Base-by-base conservation (phyloP, 208 protist genomes). In the Kentomonas sorsogonicus region DNA sequence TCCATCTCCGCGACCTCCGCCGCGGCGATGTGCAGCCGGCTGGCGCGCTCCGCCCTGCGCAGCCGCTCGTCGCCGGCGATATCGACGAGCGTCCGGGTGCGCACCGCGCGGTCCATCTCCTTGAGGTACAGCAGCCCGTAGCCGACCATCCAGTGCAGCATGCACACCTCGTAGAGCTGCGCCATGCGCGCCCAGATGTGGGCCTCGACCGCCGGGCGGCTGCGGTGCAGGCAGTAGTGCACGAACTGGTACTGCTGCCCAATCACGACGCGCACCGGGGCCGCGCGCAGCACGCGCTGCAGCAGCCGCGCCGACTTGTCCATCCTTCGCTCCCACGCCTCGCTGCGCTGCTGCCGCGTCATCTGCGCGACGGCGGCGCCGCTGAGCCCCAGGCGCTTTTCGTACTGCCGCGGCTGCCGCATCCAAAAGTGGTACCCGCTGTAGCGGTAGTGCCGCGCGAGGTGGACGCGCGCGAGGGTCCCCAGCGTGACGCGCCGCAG, bases 391-490 rank as follows among this genome's bases (percentile, higher is more conserved):
- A 63, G 47, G 40, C 61, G 48, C 26, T 52, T 38, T 18, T 63
- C 45, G 13, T 66, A 63, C 22, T 65, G 46, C 10, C 11, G 29
- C 13, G 66, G 75, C 63, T 73, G 64, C 22, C 75, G 69, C 58
- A 82, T 52, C 75, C 70, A 81, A 44, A 69, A 75, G 63, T 77
- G 66, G n/a, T 70, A 68, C 15, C 48, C 69, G 45, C 66, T 74
- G 59, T 70, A 82, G 45, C 69, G 62, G 58, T 82, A 82, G 27
- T 63, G 75, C 11, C 63, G 63, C 1, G 75, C 75, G 0, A 82
- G 60, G 57, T 62, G 70, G 13, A 77, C 61, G 43, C 75, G 65
- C 5, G 65, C 67, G 27, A 77, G 38, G 31, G 70, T 63, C 1
- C 60, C 75, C 2, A 43, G 55, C 15, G 60, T 70, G 16, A 82